A percentile compares a stretch with the other conserved stretches of the same genome.
Conservation (phyloP, 2,329 filamentous ascomycete genomes). For the Geosmithia flava region DNA sequence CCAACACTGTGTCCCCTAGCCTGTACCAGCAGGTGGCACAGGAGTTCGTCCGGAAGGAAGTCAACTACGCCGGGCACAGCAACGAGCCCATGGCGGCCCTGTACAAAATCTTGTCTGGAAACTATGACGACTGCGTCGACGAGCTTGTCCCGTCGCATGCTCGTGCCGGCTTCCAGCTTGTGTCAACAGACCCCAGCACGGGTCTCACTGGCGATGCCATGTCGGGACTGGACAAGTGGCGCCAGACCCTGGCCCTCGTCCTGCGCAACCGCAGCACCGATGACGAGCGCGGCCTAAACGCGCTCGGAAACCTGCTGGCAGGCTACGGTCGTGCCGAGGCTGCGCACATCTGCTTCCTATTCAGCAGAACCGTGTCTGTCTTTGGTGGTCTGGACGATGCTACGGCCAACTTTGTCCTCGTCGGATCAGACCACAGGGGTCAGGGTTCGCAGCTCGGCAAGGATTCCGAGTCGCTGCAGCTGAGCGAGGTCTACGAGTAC, state of each 20-base stretch:
- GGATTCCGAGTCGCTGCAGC: constrained; percentile 74
- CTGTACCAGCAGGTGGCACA: constrained; percentile 89
- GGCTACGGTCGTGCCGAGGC: constrained; percentile 84
- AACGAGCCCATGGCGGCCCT: constrained; percentile 82
- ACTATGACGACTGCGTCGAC: constrained; percentile 87
- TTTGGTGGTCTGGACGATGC: constrained; percentile 79
- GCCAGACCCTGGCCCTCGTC: constrained; percentile 75
- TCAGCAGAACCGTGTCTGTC: constrained; percentile 57
- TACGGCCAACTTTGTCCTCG: constrained; percentile 63
- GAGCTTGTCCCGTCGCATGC: constrained; percentile 90
- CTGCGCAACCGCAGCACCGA: constrained; percentile 77
- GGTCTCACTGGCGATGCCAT: constrained; percentile 58
- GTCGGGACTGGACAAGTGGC: constrained; percentile 86
- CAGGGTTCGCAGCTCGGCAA: constrained; percentile 60
- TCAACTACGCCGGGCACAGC: constrained; percentile 67
- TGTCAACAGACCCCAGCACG: constrained; percentile 55
- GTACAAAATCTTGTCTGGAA: constrained; percentile 89
- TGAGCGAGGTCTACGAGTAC: constrained; percentile 96
- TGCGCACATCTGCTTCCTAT: constrained; percentile 87
- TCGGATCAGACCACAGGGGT: constrained; percentile 68
- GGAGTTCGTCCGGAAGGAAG: constrained; percentile 91
- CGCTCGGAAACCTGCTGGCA: constrained; percentile 70
- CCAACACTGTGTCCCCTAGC: constrained; percentile 63
- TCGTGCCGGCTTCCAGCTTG: constrained; percentile 79
- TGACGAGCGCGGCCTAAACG: constrained; percentile 65